Evolutionary conservation across 2,329 filamentous ascomycete species (phyloP), one percentile per base, ranked within the genome.

Genomic region (Ploettnerulaceae sp.): DNA sequence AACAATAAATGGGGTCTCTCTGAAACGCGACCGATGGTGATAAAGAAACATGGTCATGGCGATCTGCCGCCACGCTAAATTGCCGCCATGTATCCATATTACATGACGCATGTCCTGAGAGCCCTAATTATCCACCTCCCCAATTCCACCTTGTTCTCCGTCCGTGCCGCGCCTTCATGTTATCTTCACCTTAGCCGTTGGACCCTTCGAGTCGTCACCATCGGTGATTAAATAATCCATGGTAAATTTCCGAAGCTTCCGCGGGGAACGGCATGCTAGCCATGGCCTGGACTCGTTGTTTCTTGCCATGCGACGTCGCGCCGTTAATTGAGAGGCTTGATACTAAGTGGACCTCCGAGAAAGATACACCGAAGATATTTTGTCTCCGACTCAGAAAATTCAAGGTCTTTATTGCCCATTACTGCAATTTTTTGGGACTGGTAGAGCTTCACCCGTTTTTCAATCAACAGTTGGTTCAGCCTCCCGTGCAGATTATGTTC

Each of bases 291-390:
- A n/a, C n/a, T 36, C 21, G 5, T 22, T 21, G 15, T 41, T 2
- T 9, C n/a, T 33, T 41, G n/a, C 17, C 24, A 41, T 47, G 31
- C 24, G 22, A 47, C 31, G 31, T 47, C 41, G 28, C 36, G 14
- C 18, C 14, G 7, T 18, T 26, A 34, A 7, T 31, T 18, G 37
- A n/a, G n/a, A n/a, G 37, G 17, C 36, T 14, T 11, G 17, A 40
- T 14, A 21, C 5, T 20, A 21, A 36, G 36, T 41, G 44, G 44
- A 47, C 29, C 28, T 20, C 28, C 17, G 15, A 7, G 34, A 34
- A 48, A 42, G 32, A 33, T 46, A 49, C 42, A 49, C 36, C 42
- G 42, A 41, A 24, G 47, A 39, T 41, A 49, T 41, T 45, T 44
- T n/a, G 37, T 29, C 22, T 11, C 14, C 31, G 24, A 21, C 17